Percentiles rank a stretch among this genome's conserved stretches.
Conservation (phyloP, 176 grass and related monocot genomes). For the sorghum (Sorghum bicolor) region DNA sequence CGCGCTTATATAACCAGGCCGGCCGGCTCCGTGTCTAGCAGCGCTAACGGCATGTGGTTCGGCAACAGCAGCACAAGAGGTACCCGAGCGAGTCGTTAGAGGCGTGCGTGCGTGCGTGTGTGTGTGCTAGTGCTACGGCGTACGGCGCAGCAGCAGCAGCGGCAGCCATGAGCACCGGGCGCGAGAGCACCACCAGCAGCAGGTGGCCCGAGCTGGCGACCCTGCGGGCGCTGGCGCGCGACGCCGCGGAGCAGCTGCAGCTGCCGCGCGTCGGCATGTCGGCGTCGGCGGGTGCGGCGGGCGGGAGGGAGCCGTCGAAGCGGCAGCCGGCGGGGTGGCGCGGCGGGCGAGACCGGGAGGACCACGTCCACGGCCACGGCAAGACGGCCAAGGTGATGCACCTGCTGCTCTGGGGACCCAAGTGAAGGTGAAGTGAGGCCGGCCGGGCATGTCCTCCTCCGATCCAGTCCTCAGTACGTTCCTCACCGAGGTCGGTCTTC, state of each 20-base stretch:
- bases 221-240: neutral
- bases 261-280: neutral
- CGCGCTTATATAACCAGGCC: neutral
- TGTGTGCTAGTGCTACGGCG: neutral
- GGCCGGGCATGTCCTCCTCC: too few relatives aligned
- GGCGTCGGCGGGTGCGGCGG: neutral
- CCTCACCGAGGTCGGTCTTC: too few relatives aligned
- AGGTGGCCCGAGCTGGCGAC: constrained; percentile 33
- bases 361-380: neutral
- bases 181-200: constrained; percentile 16
- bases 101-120: neutral
- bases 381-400: constrained; percentile 68
- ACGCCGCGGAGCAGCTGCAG: constrained; percentile 21
- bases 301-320: neutral
- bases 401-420: constrained; percentile 79
- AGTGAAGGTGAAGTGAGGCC: constrained; percentile 21
- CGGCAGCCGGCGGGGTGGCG: neutral
- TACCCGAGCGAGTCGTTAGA: neutral
- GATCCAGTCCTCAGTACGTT: too few relatives aligned
- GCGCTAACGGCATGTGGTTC: neutral
- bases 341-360: neutral
- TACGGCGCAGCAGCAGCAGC: neutral
- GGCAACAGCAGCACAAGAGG: too few relatives aligned
- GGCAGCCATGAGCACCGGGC: constrained; percentile 35
- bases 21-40: neutral